phyloP scores from a whole-genome alignment of 2,329 filamentous ascomycete species.

The Penicillium sp. region DNA sequence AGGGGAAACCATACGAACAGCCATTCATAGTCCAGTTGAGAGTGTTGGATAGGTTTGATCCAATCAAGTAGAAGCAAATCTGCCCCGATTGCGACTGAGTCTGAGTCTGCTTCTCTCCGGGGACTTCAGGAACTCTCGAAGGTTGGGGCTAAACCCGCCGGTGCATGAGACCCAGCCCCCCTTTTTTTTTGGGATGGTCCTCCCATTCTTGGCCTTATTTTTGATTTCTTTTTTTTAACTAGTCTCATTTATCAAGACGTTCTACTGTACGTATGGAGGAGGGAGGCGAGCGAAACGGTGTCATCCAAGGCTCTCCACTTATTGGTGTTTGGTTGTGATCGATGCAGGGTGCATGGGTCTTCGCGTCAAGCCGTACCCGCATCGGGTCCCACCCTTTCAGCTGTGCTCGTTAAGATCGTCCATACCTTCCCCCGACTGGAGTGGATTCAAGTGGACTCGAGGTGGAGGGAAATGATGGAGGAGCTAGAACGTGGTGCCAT shows the following conservation, averaged over 20 bases:
- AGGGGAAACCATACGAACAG: constrained; percentile 14
- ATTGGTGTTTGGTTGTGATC: constrained; percentile 21
- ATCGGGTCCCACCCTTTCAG: constrained; percentile 16
- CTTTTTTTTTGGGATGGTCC: neutral
- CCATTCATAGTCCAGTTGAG: constrained; percentile 4
- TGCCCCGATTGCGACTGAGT: neutral
- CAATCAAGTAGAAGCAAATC: neutral
- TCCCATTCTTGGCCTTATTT: constrained; percentile 5
- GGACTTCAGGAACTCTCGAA: constrained; percentile 20
- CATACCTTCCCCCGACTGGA: neutral
- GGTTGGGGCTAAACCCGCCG: constrained; percentile 25
- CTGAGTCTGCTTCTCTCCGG: neutral
- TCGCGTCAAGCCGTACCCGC: constrained; percentile 27
- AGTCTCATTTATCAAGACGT: no score
- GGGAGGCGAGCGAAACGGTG: constrained; percentile 15
- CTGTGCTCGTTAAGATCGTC: constrained; percentile 1
- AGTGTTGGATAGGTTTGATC: neutral
- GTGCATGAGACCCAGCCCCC: constrained; percentile 12
- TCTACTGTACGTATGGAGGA: no score
- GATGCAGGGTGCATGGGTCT: constrained; percentile 28
- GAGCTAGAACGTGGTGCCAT: neutral
- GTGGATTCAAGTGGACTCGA: neutral
- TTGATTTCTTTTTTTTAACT: constrained; percentile 4
- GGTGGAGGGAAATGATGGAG: constrained; percentile 11
- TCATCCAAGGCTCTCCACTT: constrained; percentile 5